A percentile compares a stretch with the other conserved stretches of the same genome.
These are phyloP conservation scores for Astragalus membranaceus DNA, from an alignment of 306 rosid species.

Conservation along the genomic window DNA sequence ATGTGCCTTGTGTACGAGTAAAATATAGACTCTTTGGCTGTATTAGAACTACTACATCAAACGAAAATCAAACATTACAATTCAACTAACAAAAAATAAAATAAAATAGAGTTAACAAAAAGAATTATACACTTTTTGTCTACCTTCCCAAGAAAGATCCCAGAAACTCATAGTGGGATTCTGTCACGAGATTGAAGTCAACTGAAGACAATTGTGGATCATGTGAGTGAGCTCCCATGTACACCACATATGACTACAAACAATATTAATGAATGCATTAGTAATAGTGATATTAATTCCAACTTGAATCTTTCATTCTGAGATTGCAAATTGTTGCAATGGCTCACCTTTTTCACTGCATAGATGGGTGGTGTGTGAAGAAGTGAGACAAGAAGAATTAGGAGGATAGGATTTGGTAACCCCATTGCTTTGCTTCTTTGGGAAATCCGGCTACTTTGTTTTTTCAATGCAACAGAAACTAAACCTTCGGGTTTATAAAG, in stretches of 20 bases:
- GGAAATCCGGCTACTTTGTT: neutral
- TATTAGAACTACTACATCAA: constrained; percentile 34
- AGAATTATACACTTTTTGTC: neutral
- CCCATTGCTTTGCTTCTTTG: constrained; percentile 32
- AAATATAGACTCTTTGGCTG: constrained; percentile 55
- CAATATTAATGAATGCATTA: neutral
- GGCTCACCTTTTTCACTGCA: constrained; percentile 60
- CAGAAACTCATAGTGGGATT: constrained; percentile 68
- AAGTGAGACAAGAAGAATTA: constrained; percentile 27
- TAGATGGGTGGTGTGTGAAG: constrained; percentile 35
- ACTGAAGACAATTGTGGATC: constrained; percentile 34
- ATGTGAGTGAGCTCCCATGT: constrained; percentile 77
- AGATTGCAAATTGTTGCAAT: constrained; percentile 8
- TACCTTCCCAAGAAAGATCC: constrained; percentile 73
- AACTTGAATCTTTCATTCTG: neutral
- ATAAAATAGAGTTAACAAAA: neutral
- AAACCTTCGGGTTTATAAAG: neutral
- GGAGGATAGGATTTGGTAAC: constrained; percentile 14
- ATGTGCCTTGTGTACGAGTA: constrained; percentile 87
- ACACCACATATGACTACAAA: constrained; percentile 75
- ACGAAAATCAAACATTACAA: neutral
- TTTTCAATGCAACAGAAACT: constrained; percentile 30
- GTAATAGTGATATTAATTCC: neutral
- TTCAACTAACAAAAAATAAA: too few relatives aligned
- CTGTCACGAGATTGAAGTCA: constrained; percentile 39